These are phyloP conservation scores for Arabis hirsuta DNA, from an alignment of 345 rosid genomes.

Conservation along the genomic window DNA sequence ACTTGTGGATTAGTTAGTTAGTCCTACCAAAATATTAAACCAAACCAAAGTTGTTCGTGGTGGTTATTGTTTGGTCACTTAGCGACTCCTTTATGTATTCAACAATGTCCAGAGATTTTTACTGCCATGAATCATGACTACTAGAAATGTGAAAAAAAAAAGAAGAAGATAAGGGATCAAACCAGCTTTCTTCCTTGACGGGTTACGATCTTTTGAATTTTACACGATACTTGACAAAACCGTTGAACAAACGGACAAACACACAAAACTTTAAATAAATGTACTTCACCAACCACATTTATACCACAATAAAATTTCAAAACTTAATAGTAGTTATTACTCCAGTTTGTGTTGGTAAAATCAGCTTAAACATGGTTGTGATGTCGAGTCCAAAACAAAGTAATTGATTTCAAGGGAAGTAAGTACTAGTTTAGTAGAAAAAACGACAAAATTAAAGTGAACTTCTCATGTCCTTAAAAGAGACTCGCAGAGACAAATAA, in stretches of 20 bases:
- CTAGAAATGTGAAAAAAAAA: not conserved
- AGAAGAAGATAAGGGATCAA: not conserved
- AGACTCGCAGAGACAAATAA: conserved; percentile 27
- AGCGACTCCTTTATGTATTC: conserved; percentile 5
- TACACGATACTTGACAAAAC: not conserved
- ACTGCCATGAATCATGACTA: not conserved
- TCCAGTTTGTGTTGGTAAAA: not conserved
- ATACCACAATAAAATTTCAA: not conserved
- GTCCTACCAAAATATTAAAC: conserved; percentile 13
- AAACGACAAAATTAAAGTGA: conserved; percentile 19
- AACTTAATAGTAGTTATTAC: not conserved
- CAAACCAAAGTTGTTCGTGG: conserved; percentile 9
- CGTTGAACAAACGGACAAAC: not conserved
- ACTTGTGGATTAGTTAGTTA: conserved; percentile 16
- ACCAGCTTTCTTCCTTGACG: not conserved
- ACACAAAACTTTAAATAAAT: too few species aligned
- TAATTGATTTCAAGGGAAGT: not conserved
- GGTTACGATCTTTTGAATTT: not conserved
- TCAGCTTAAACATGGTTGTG: not conserved
- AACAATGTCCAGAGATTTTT: not conserved
- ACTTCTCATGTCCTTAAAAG: conserved; percentile 23
- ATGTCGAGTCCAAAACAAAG: not conserved
- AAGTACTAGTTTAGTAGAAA: not conserved
- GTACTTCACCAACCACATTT: not conserved
- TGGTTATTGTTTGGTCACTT: conserved; percentile 22